A percentile compares a stretch with the other conserved stretches of the same genome.
Evolutionary conservation across 202 grass and related monocot species (phyloP).

Genomic region (Elaeis oleifera): DNA sequence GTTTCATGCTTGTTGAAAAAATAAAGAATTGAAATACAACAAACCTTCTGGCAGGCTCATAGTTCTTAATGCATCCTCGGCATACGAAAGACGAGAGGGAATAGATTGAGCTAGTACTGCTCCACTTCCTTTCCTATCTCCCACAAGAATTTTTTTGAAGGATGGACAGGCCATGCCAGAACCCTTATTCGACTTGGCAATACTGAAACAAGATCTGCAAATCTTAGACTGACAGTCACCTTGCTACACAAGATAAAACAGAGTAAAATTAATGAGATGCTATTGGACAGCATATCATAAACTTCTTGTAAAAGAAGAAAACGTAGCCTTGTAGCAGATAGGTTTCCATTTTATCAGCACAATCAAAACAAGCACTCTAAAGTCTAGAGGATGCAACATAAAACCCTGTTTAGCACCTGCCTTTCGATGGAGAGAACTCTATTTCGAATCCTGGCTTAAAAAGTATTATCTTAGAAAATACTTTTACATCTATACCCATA

Average conservation of each 20-base stretch:
- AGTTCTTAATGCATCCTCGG: conserved; percentile 66
- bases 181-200: conserved; percentile 73
- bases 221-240: conserved; percentile 76
- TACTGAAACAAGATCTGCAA: conserved; percentile 58
- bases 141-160: conserved; percentile 37
- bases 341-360: no score
- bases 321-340: no score
- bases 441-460: no score
- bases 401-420: no score
- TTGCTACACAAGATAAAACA: conserved; percentile 47
- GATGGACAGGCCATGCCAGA: conserved; percentile 79
- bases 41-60: conserved; percentile 82
- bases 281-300: no score
- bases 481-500: no score
- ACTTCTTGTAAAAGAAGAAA: no score
- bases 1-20: neutral
- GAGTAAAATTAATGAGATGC: no score
- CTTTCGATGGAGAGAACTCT: no score
- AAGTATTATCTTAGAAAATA: no score
- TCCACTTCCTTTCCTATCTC: conserved; percentile 26
- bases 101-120: conserved; percentile 29
- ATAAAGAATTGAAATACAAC: neutral
- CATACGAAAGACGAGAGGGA: conserved; percentile 66
- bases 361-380: no score
- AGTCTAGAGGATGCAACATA: no score